Percentiles rank a stretch among this genome's conserved stretches.
Conservation (phyloP, 129 eudicot species). For the Flaveria robusta region DNA sequence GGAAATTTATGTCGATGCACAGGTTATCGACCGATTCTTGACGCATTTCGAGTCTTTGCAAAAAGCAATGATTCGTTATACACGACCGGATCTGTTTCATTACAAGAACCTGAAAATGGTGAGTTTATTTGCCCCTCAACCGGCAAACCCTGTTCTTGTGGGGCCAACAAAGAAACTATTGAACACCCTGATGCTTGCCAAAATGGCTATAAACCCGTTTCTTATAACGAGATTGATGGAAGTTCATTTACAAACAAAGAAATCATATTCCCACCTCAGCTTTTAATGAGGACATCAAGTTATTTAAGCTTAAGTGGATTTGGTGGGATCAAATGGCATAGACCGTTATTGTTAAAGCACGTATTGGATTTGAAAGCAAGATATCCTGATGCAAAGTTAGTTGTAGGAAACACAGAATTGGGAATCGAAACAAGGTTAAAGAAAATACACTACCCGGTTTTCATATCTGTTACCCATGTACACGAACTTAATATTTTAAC, state of each 20-base stretch:
- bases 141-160: constrained; percentile 95
- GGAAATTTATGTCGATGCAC: constrained; percentile 99
- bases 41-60: constrained; percentile 94
- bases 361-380: constrained; percentile 69
- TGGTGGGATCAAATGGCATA: constrained; percentile 82
- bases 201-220: constrained; percentile 42
- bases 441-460: constrained; percentile 70
- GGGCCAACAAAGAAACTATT: constrained; percentile 39
- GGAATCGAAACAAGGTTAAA: constrained; percentile 92
- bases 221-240: constrained; percentile 79
- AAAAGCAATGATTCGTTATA: constrained; percentile 76
- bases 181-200: constrained; percentile 26
- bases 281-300: constrained; percentile 54
- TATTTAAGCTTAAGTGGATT: constrained; percentile 60
- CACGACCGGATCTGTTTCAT: constrained; percentile 40
- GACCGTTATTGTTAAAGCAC: constrained; percentile 68
- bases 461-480: constrained; percentile 67
- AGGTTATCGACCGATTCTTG: constrained; percentile 91
- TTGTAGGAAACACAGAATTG: constrained; percentile 89
- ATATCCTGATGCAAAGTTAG: constrained; percentile 80
- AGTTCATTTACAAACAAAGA: constrained; percentile 74
- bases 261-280: constrained; percentile 95
- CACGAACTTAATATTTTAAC: constrained; percentile 70
- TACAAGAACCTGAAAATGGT: constrained; percentile 28
- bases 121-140: constrained; percentile 93